Conservation (phyloP, 1,284 basidiomycete species). For the Schizophyllum commune region DNA sequence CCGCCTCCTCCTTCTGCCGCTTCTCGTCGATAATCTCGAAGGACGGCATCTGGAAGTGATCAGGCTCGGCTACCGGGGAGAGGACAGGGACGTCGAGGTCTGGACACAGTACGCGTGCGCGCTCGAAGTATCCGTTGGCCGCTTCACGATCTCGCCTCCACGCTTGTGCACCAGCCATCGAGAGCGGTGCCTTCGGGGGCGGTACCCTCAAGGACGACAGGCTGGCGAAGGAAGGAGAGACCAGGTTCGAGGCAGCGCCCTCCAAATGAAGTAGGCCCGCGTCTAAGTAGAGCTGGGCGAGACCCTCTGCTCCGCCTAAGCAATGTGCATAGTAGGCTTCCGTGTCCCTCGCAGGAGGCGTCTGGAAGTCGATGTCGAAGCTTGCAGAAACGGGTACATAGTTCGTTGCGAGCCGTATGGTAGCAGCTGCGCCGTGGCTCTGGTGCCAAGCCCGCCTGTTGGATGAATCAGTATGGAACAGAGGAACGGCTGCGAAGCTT, state of each 20-base stretch:
- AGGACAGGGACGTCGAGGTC: slow-evolving; percentile 59
- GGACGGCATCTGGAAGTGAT: slow-evolving; percentile 56
- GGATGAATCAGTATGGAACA: slow-evolving; percentile 5
- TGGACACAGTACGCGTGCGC: slow-evolving; percentile 50
- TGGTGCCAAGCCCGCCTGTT: slow-evolving; percentile 72
- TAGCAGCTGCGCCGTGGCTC: slow-evolving; percentile 61
- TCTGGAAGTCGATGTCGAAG: slow-evolving; percentile 27
- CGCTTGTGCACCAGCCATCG: slow-evolving; percentile 49
- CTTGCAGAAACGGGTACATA: slow-evolving; percentile 53
- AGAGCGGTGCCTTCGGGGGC: slow-evolving; percentile 30
- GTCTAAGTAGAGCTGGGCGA: slow-evolving; percentile 68
- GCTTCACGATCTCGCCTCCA: slow-evolving; percentile 66
- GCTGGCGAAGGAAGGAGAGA: slow-evolving; percentile 63
- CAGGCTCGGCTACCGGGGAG: slow-evolving; percentile 37
- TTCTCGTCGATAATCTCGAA: slow-evolving; percentile 30
- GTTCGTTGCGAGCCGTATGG: slow-evolving; percentile 64
- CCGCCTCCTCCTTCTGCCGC: slow-evolving; percentile 42
- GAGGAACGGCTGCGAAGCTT: slow-evolving; percentile 1
- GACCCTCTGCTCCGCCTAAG: slow-evolving; percentile 51
- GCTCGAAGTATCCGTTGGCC: slow-evolving; percentile 62
- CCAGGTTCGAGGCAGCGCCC: slow-evolving; percentile 57
- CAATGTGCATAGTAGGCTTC: slow-evolving; percentile 52
- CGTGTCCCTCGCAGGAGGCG: slow-evolving; percentile 40
- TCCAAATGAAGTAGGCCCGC: slow-evolving; percentile 70
- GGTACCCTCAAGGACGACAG: slow-evolving; percentile 66